These are phyloP conservation scores for Colletotrichum sp. DNA, from an alignment of 2,329 filamentous ascomycete species.

Conservation along the genomic window DNA sequence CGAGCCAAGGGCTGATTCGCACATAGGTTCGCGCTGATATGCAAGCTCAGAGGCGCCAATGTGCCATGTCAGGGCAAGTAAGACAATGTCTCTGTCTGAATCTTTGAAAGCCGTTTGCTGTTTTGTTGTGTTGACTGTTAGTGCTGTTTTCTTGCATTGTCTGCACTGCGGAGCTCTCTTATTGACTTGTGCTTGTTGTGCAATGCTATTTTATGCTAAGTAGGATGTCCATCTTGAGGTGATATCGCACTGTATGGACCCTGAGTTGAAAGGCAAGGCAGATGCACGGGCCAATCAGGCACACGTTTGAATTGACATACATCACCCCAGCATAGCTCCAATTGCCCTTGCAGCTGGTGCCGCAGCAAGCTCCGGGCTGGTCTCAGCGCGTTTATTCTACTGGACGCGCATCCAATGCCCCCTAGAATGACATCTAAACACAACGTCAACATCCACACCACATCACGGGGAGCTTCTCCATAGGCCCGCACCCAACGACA, in stretches of 20 bases:
- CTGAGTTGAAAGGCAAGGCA: not conserved
- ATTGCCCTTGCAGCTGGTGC: not conserved
- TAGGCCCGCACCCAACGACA: not conserved
- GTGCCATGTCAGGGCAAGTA: not conserved
- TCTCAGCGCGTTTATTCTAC: slow-evolving; percentile 16
- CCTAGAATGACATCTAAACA: slow-evolving; percentile 17
- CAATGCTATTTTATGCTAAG: not conserved
- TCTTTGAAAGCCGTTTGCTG: not conserved
- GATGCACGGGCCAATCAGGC: not conserved
- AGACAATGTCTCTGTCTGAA: slow-evolving; percentile 1
- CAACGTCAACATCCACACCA: not conserved
- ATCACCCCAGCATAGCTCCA: not conserved
- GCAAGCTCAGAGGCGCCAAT: not conserved
- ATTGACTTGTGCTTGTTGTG: not conserved
- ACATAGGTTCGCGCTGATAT: not conserved
- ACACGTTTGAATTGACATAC: not conserved
- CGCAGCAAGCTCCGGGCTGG: not conserved
- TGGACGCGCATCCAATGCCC: slow-evolving; percentile 11
- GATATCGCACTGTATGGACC: not conserved
- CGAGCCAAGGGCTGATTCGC: not conserved
- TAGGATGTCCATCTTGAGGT: not conserved
- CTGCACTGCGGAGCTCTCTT: not conserved
- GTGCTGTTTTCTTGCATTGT: not conserved
- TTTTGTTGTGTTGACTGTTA: not conserved
- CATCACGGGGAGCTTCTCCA: slow-evolving; percentile 6